phyloP scores from a whole-genome alignment of 1,139 yeast species.

The Hyphopichia pseudoburtonii region DNA sequence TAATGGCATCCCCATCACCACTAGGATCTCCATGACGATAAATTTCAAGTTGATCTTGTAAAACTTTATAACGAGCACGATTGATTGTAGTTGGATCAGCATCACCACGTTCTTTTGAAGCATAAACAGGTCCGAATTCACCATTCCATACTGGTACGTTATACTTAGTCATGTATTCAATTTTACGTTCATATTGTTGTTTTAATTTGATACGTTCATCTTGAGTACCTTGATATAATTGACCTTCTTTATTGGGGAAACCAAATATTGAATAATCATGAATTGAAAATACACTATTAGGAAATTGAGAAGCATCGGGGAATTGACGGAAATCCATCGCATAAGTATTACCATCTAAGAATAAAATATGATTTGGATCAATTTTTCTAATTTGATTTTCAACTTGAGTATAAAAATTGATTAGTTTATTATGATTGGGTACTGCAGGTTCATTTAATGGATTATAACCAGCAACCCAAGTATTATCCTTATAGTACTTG shows the following conservation, averaged over 20 bases:
- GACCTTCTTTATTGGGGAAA: conserved; percentile 35
- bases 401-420: conserved; percentile 31
- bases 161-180: conserved; percentile 36
- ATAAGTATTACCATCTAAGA: conserved; percentile 47
- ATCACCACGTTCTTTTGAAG: conserved; percentile 41
- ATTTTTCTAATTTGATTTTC: conserved; percentile 36
- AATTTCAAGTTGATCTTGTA: conserved; percentile 42
- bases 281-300: conserved; percentile 46
- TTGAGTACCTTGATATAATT: conserved; percentile 29
- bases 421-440: conserved; percentile 35
- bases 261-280: conserved; percentile 44
- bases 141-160: conserved; percentile 53
- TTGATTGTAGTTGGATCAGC: conserved; percentile 33
- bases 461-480: conserved; percentile 50
- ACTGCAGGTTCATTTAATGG: conserved; percentile 50
- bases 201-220: conserved; percentile 31
- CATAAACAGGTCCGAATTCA: conserved; percentile 51
- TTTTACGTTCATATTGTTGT: conserved; percentile 37
- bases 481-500: conserved; percentile 37
- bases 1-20: conserved; percentile 40
- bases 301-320: conserved; percentile 28
- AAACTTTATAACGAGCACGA: conserved; percentile 35
- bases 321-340: conserved; percentile 48
- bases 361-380: conserved; percentile 45
- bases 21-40: conserved; percentile 45